Base-by-base conservation (phyloP, 768 basidiomycete species). In the Mrakia frigida region DNA sequence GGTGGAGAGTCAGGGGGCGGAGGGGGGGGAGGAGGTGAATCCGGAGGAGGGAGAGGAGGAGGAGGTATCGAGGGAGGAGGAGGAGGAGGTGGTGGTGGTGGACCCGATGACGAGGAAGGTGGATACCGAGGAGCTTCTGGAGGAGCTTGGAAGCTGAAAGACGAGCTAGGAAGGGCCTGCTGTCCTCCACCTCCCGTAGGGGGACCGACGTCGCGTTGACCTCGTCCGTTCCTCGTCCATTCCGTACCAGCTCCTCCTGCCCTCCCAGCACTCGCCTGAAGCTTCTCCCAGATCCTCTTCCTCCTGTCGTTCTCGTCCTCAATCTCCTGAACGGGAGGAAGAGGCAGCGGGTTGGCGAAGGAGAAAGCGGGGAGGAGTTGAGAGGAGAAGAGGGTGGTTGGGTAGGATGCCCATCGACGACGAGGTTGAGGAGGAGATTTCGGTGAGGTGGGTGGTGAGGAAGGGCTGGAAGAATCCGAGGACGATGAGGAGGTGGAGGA, bases 381-480 rank as follows among this genome's bases (percentile, higher is more conserved):
- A 50, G 85, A 89, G 6, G 87, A 87, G 80, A 92, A 92, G 77
- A 88, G 86, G 14, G 86, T 86, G 52, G 84, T 81, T 5, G 90
- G 89, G 79, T 90, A 92, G 50, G 77, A 81, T 16, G 89, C 91
- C 91, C 91, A 91, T 72, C 90, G 86, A 46, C 79, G 81, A 18
- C 75, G 76, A 43, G 46, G 31, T 11, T 31, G 16, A 25, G 35
- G 25, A 18, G 67, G 37, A 21, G 25, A 7, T 14, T 31, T 59
- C 60, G 77, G 53, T 77, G 63, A 23, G 67, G 50, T 73, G 56
- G 21, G 46, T 76, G 9, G 50, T 52, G 67, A 43, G 35, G 68
- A 75, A 56, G 14, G 67, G 33, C 52, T 35, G 13, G 25, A 31
- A 69, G 43, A 70, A 46, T 41, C 25, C 67, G 79, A 74, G 18